A percentile compares a stretch with the other conserved stretches of the same genome.
Evolutionary conservation across 495 filamentous ascomycete genomes (phyloP).

Genomic region (Amphirosellinia nigrospora): DNA sequence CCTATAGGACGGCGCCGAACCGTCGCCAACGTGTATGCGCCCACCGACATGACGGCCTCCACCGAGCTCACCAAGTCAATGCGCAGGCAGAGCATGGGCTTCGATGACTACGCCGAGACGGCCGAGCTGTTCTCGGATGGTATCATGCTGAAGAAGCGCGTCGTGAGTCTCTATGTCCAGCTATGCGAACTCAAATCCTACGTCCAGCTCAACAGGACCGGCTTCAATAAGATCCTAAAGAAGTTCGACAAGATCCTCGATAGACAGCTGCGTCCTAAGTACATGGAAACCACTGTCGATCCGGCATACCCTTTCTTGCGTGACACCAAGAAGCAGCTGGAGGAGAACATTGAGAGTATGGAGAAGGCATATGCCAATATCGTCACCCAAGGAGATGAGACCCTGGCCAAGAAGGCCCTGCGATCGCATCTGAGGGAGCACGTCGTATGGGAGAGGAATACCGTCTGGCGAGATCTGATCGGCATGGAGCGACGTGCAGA

Average conservation of each 20-base stretch:
- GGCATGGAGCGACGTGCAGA: constrained; percentile 96
- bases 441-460: constrained; percentile 98
- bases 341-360: constrained; percentile 71
- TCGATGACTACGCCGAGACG: constrained; percentile 79
- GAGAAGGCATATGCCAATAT: constrained; percentile 82
- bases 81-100: constrained; percentile 62
- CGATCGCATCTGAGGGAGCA: constrained; percentile 93
- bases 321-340: constrained; percentile 70
- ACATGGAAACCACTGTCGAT: constrained; percentile 74
- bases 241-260: constrained; percentile 98
- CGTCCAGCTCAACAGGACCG: constrained; percentile 93
- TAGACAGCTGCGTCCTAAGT: constrained; percentile 73
- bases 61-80: constrained; percentile 54
- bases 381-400: constrained; percentile 78
- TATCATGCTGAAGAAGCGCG: constrained; percentile 88
- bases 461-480: constrained; percentile 98
- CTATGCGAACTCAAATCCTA: constrained; percentile 97
- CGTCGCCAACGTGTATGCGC: constrained; percentile 47
- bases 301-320: constrained; percentile 76
- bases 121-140: constrained; percentile 76
- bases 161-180: constrained; percentile 84
- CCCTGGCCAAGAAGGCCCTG: constrained; percentile 79
- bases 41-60: constrained; percentile 62
- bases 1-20: constrained; percentile 44
- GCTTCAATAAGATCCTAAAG: constrained; percentile 94